Evolutionary conservation across 2,329 filamentous ascomycete genomes (phyloP).

Genomic region (Sporothrix protearum): DNA sequence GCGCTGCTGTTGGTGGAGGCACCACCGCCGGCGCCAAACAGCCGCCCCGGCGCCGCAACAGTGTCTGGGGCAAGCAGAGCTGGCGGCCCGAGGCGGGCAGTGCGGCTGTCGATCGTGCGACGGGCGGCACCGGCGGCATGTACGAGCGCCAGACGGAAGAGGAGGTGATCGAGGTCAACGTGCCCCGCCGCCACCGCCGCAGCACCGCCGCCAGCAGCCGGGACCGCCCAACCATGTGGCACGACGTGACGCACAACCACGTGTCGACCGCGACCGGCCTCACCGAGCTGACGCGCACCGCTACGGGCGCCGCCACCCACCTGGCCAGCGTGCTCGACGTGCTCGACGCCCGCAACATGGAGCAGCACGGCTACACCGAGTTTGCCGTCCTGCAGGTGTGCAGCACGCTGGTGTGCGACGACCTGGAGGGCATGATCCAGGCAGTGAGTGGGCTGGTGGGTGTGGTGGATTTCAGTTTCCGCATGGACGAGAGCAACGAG

Average conservation of each 20-base stretch:
- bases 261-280: slow-evolving; percentile 23
- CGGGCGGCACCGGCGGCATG: not conserved
- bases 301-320: not conserved
- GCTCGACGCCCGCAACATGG: slow-evolving; percentile 60
- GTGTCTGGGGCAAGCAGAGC: slow-evolving; percentile 19
- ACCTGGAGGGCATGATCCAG: slow-evolving; percentile 60
- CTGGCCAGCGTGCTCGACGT: slow-evolving; percentile 56
- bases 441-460: slow-evolving; percentile 65
- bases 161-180: not conserved
- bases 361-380: slow-evolving; percentile 68
- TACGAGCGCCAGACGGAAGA: slow-evolving; percentile 16
- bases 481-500: slow-evolving; percentile 39
- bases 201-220: slow-evolving; percentile 1
- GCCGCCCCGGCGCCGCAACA: slow-evolving; percentile 19
- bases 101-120: not conserved
- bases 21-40: not conserved
- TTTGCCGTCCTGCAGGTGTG: slow-evolving; percentile 74
- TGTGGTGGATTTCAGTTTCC: slow-evolving; percentile 70
- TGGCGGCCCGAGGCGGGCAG: slow-evolving; percentile 9
- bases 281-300: slow-evolving; percentile 20
- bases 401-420: slow-evolving; percentile 64
- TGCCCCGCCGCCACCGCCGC: not conserved
- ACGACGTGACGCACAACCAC: slow-evolving; percentile 12
- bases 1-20: not conserved
- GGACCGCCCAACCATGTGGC: slow-evolving; percentile 18